phyloP scores from a whole-genome alignment of 2,329 filamentous ascomycete genomes.

The Epichloe gansuensis region DNA sequence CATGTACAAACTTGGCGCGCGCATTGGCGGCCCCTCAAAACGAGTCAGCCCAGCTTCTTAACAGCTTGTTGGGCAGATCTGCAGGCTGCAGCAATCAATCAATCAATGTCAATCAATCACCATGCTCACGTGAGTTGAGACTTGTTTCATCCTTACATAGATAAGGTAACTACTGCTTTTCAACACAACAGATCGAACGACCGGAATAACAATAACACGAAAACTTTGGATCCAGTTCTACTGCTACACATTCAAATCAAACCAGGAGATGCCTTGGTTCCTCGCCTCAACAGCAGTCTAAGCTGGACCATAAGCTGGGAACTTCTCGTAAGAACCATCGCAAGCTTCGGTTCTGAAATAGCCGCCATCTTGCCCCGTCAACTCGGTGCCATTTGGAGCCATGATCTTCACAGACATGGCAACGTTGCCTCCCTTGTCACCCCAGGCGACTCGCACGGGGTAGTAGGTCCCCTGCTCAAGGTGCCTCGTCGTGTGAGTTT shows the following conservation, averaged over 20 bases:
- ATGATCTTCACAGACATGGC: constrained; percentile 8
- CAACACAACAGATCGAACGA: too few species aligned
- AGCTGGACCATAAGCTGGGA: constrained; percentile 6
- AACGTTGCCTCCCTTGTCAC: constrained; percentile 7
- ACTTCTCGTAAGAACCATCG: constrained; percentile 7
- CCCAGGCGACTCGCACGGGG: constrained; percentile 6
- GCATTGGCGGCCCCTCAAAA: neutral
- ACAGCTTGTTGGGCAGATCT: too few species aligned
- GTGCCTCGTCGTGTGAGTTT: constrained; percentile 5
- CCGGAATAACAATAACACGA: too few species aligned
- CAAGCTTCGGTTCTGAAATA: constrained; percentile 8
- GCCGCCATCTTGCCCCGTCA: constrained; percentile 7
- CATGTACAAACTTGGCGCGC: neutral
- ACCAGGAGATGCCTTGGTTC: too few species aligned
- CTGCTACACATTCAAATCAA: too few species aligned
- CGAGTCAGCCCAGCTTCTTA: neutral
- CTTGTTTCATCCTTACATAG: too few species aligned
- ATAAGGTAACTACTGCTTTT: too few species aligned
- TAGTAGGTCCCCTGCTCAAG: constrained; percentile 8
- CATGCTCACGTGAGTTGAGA: too few species aligned
- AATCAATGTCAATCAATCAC: too few species aligned
- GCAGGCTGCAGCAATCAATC: too few species aligned
- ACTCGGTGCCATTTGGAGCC: constrained; percentile 6
- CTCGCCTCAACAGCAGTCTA: neutral
- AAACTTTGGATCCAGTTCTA: too few species aligned